Conservation (phyloP, 176 grass and related monocot genomes). For the Thinopyrum elongatum region DNA sequence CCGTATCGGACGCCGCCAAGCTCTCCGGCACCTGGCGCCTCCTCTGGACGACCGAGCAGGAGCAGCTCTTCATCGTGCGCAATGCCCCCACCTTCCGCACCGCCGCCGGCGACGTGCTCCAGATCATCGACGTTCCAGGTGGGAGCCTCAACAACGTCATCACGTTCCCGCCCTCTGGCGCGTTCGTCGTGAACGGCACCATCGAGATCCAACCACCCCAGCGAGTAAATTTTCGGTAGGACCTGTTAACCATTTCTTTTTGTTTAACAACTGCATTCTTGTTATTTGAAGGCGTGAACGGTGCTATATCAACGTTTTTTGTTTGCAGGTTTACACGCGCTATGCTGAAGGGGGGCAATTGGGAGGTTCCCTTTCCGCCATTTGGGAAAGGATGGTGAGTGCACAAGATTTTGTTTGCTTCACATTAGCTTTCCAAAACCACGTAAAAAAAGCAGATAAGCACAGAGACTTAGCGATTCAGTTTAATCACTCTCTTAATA, state of each 20-base stretch:
- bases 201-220: conserved; percentile 77
- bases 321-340: conserved; percentile 76
- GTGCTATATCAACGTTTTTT: neutral
- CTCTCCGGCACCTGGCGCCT: conserved; percentile 86
- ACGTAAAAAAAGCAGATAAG: neutral
- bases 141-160: conserved; percentile 80
- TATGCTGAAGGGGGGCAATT: conserved; percentile 57
- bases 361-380: conserved; percentile 82
- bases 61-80: conserved; percentile 94
- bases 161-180: conserved; percentile 82
- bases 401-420: conserved; percentile 10
- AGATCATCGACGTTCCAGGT: conserved; percentile 74
- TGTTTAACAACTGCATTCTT: neutral
- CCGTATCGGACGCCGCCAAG: conserved; percentile 42
- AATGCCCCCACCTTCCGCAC: conserved; percentile 75
- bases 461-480: neutral
- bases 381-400: conserved; percentile 97
- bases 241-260: neutral
- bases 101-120: conserved; percentile 81
- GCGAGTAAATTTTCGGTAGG: conserved; percentile 81
- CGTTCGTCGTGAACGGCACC: conserved; percentile 67
- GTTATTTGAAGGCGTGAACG: neutral
- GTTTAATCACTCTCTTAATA: neutral
- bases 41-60: conserved; percentile 94
- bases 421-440: neutral